Conservation (phyloP, 2,329 filamentous ascomycete species). For the Aspergillus tanneri region DNA sequence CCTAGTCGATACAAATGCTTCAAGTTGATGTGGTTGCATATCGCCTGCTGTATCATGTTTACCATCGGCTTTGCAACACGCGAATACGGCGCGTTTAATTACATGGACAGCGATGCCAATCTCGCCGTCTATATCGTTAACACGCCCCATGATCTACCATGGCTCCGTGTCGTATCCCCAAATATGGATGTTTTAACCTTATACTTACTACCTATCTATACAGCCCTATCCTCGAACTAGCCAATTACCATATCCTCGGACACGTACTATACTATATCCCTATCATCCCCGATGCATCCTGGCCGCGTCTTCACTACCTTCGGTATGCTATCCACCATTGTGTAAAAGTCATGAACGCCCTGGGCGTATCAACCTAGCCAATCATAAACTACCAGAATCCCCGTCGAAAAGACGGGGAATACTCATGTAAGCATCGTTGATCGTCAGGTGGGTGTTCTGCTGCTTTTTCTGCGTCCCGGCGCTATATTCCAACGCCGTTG, state of each 20-base stretch:
- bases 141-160: constrained; percentile 39
- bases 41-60: constrained; percentile 57
- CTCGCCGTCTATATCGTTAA: constrained; percentile 50
- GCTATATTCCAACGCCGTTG: constrained; percentile 19
- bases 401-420: constrained; percentile 45
- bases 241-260: constrained; percentile 63
- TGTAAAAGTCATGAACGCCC: constrained; percentile 41
- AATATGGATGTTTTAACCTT: neutral
- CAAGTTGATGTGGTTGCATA: constrained; percentile 55
- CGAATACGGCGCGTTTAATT: constrained; percentile 54
- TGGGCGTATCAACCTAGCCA: constrained; percentile 43
- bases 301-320: constrained; percentile 51
- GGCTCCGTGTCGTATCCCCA: constrained; percentile 32
- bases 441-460: constrained; percentile 22
- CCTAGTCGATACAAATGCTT: constrained; percentile 58
- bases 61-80: constrained; percentile 57
- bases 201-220: neutral
- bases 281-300: too few relatives aligned
- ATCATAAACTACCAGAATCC: constrained; percentile 51
- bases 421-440: constrained; percentile 53
- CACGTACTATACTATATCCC: too few relatives aligned
- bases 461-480: constrained; percentile 19
- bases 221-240: constrained; percentile 60
- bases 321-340: constrained; percentile 47
- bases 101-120: constrained; percentile 37